Conservation (phyloP, 2,329 filamentous ascomycete species). For the Fonsecaea multimorphosa region DNA sequence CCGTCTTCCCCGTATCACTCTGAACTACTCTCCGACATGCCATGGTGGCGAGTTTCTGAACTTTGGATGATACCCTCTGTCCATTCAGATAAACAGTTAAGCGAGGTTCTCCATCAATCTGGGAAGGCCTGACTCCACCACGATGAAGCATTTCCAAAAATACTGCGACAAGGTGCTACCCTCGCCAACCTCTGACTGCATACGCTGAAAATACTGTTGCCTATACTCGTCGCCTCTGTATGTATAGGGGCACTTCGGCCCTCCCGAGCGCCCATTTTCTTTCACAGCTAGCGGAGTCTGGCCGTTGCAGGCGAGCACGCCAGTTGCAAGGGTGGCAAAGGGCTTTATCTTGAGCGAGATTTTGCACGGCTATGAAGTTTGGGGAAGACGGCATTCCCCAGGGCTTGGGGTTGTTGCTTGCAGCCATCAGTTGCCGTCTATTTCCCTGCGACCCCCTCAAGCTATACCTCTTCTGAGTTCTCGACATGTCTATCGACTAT, state of each 20-base stretch:
- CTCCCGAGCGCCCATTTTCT: background rate
- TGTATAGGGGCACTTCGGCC: background rate
- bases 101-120: slow-evolving; percentile 5
- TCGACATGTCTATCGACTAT: slow-evolving; percentile 4
- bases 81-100: slow-evolving; percentile 10
- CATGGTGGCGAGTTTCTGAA: background rate
- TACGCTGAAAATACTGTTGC: background rate
- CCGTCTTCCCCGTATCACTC: background rate
- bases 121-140: slow-evolving; percentile 5
- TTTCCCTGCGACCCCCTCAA: background rate
- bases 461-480: background rate
- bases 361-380: too few relatives aligned
- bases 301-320: background rate
- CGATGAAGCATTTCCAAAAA: slow-evolving; percentile 11
- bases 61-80: background rate
- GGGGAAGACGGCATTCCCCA: background rate
- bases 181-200: slow-evolving; percentile 1
- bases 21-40: background rate
- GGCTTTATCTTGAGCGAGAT: background rate
- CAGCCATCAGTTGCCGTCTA: background rate
- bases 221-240: background rate
- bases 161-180: background rate
- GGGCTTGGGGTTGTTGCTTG: background rate
- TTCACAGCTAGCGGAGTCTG: background rate
- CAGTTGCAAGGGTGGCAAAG: background rate